A percentile compares a stretch with the other conserved stretches of the same genome.
phyloP scores from a whole-genome alignment of 2,329 filamentous ascomycete species.

The Aspergillus arachidicola region DNA sequence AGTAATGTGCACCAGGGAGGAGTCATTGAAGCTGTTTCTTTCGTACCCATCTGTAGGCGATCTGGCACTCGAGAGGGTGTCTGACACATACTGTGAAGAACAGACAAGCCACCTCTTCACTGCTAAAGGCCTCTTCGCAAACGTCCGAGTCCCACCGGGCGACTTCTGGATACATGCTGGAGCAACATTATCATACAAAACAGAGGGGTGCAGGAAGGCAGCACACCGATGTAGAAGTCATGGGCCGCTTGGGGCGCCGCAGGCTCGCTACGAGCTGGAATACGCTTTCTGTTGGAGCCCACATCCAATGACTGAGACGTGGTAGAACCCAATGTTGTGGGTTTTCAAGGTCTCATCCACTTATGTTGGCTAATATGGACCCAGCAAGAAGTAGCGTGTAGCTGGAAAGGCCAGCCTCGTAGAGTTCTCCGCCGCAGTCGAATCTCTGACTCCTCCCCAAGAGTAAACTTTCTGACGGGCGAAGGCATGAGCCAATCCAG shows the following conservation, averaged over 20 bases:
- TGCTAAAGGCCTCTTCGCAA: not conserved
- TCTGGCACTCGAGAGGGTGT: too few species aligned
- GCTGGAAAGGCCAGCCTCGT: not conserved
- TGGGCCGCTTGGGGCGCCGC: not conserved
- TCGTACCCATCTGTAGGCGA: not conserved
- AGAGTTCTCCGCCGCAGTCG: not conserved
- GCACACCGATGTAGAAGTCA: not conserved
- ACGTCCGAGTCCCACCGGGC: not conserved
- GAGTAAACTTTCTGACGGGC: not conserved
- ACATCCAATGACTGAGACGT: not conserved
- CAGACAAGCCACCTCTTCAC: too few species aligned
- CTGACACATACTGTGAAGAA: too few species aligned
- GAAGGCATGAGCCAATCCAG: not conserved
- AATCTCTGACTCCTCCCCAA: not conserved
- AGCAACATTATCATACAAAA: too few species aligned
- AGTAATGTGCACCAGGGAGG: not conserved
- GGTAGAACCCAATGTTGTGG: not conserved
- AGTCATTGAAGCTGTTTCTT: not conserved
- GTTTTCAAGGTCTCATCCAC: not conserved
- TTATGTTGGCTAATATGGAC: not conserved
- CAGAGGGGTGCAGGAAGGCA: not conserved
- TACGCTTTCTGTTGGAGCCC: not conserved
- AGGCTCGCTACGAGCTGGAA: not conserved
- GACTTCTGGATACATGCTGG: not conserved
- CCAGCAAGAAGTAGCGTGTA: not conserved